Percentiles rank a stretch among this genome's conserved stretches.
phyloP scores from a whole-genome alignment of 495 filamentous ascomycete genomes.

The Viridothelium virens region DNA sequence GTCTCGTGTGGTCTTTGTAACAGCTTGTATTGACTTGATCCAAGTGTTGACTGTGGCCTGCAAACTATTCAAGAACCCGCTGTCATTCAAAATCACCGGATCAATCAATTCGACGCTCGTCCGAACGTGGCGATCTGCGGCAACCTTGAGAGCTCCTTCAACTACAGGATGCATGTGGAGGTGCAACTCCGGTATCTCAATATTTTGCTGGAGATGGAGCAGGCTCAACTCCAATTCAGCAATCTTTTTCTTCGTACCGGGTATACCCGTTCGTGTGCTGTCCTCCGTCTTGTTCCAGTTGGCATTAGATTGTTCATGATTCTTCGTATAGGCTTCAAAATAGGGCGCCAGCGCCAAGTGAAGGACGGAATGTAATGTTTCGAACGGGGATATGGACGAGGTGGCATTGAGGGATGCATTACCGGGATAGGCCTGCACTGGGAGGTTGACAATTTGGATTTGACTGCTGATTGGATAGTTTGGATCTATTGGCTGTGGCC shows the following conservation, averaged over 20 bases:
- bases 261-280: slow-evolving; percentile 86
- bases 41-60: slow-evolving; percentile 90
- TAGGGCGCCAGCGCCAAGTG: slow-evolving; percentile 84
- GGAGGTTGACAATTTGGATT: slow-evolving; percentile 85
- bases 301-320: slow-evolving; percentile 59
- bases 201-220: slow-evolving; percentile 88
- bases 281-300: slow-evolving; percentile 66
- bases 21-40: slow-evolving; percentile 97
- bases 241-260: slow-evolving; percentile 91
- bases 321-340: slow-evolving; percentile 89
- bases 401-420: slow-evolving; percentile 58
- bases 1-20: slow-evolving; percentile 88
- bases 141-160: slow-evolving; percentile 71
- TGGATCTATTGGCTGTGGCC: slow-evolving; percentile 75
- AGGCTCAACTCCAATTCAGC: slow-evolving; percentile 87
- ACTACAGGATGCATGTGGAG: slow-evolving; percentile 81
- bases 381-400: slow-evolving; percentile 72
- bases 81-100: slow-evolving; percentile 63
- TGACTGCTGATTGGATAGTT: slow-evolving; percentile 69
- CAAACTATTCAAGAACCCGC: slow-evolving; percentile 83
- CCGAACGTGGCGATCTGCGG: slow-evolving; percentile 53
- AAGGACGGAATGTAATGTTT: slow-evolving; percentile 78
- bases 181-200: slow-evolving; percentile 86
- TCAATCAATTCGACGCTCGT: slow-evolving; percentile 72
- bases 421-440: slow-evolving; percentile 61